These are phyloP conservation scores for Rhodotorula sp. DNA, from an alignment of 1,284 basidiomycete genomes.

Conservation along the genomic window DNA sequence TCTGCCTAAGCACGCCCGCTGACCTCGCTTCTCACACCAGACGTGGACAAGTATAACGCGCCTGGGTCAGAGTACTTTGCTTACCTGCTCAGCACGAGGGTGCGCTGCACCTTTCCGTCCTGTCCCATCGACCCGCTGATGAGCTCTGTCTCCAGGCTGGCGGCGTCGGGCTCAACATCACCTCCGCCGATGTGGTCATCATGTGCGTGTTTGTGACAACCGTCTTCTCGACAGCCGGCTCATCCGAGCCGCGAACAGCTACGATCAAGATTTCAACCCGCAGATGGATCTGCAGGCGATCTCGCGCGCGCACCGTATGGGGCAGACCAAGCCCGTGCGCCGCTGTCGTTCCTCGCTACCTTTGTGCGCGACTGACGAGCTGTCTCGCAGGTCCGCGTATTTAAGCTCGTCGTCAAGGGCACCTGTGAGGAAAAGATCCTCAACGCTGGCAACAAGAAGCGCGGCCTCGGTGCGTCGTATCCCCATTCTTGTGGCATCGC, in stretches of 20 bases:
- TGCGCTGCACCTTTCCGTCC: not conserved
- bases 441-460: conserved; percentile 39
- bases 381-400: conserved; percentile 49
- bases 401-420: conserved; percentile 52
- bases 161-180: conserved; percentile 54
- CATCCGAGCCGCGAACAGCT: not conserved
- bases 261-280: conserved; percentile 52
- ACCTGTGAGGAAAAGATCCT: conserved; percentile 51
- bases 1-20: not conserved
- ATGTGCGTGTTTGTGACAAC: conserved; percentile 69
- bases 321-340: conserved; percentile 45
- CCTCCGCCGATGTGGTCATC: conserved; percentile 81
- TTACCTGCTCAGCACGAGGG: conserved; percentile 49
- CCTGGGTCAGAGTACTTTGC: conserved; percentile 66
- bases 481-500: not conserved
- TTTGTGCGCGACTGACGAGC: not conserved
- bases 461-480: conserved; percentile 41
- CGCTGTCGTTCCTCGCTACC: not conserved
- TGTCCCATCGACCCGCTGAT: not conserved
- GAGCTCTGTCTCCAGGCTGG: conserved; percentile 42
- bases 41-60: conserved; percentile 89
- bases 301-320: conserved; percentile 53
- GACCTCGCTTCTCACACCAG: not conserved
- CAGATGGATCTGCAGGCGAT: conserved; percentile 53
- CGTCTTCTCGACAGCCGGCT: not conserved